These are phyloP conservation scores for Diaporthe destruens DNA, from an alignment of 2,329 filamentous ascomycete species.

Conservation along the genomic window DNA sequence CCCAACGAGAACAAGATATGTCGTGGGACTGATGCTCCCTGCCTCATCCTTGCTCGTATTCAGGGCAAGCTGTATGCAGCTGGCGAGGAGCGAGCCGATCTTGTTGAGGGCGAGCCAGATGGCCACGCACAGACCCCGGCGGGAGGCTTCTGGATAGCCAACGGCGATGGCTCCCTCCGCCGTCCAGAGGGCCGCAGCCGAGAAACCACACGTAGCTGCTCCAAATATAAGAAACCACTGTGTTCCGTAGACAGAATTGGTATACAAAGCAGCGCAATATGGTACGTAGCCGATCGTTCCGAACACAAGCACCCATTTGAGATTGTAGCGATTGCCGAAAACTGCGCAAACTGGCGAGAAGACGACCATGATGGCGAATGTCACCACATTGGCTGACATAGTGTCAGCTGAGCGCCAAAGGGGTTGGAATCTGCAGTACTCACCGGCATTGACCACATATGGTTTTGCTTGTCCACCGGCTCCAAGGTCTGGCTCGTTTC, in stretches of 20 bases:
- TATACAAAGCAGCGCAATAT: conserved; percentile 58
- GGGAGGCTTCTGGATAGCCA: conserved; percentile 44
- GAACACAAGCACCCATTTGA: conserved; percentile 51
- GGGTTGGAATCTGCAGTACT: not conserved
- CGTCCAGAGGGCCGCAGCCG: conserved; percentile 53
- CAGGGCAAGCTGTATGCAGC: conserved; percentile 18
- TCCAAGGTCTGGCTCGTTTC: not conserved
- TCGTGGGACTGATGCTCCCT: conserved; percentile 11
- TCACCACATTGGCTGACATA: conserved; percentile 2
- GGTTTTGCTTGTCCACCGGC: conserved; percentile 15
- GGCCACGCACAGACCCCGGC: conserved; percentile 41
- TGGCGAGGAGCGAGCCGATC: conserved; percentile 34
- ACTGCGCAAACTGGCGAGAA: conserved; percentile 37
- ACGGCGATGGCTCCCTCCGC: conserved; percentile 53
- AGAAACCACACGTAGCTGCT: conserved; percentile 56
- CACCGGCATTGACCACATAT: conserved; percentile 27
- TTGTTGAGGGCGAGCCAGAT: conserved; percentile 40
- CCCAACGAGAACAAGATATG: conserved; percentile 51
- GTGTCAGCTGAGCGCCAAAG: not conserved
- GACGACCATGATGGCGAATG: conserved; percentile 37
- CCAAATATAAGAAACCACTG: conserved; percentile 60
- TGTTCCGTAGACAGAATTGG: conserved; percentile 58
- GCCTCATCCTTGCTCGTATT: conserved; percentile 14
- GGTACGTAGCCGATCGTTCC: conserved; percentile 57
- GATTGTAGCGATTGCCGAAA: conserved; percentile 40